Conservation (phyloP, 2,329 filamentous ascomycete genomes). For the Clarireedia monteithiana region DNA sequence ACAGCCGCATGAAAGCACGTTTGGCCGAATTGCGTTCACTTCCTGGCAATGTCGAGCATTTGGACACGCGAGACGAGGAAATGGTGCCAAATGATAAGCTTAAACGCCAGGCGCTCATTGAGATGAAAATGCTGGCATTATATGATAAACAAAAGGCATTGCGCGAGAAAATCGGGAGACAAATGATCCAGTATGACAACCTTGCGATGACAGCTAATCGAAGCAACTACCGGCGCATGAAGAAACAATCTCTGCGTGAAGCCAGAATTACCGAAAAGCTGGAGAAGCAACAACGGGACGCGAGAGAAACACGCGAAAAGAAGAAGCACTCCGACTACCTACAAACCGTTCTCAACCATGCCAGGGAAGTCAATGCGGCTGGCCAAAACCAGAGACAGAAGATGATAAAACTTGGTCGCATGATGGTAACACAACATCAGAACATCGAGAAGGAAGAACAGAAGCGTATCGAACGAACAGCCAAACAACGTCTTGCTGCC, state of each 20-base stretch:
- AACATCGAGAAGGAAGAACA: slow-evolving; percentile 99
- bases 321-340: slow-evolving; percentile 94
- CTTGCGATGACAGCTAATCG: slow-evolving; percentile 96
- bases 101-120: slow-evolving; percentile 85
- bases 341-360: slow-evolving; percentile 75
- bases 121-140: slow-evolving; percentile 87
- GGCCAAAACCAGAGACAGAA: slow-evolving; percentile 63
- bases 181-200: slow-evolving; percentile 94
- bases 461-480: slow-evolving; percentile 93
- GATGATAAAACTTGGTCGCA: slow-evolving; percentile 75
- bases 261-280: slow-evolving; percentile 97
- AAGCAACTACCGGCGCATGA: slow-evolving; percentile 81
- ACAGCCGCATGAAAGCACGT: slow-evolving; percentile 81
- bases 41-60: slow-evolving; percentile 78
- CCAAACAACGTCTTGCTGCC: slow-evolving; percentile 98
- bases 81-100: slow-evolving; percentile 69
- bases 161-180: slow-evolving; percentile 77
- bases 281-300: slow-evolving; percentile 97
- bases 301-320: slow-evolving; percentile 91
- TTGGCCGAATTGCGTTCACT: slow-evolving; percentile 78
- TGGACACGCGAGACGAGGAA: slow-evolving; percentile 68
- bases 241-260: slow-evolving; percentile 94
- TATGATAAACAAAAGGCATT: slow-evolving; percentile 81
- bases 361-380: slow-evolving; percentile 65
- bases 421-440: slow-evolving; percentile 85